phyloP scores from a whole-genome alignment of 2,329 filamentous ascomycete genomes.

The Talaromyces sp. region DNA sequence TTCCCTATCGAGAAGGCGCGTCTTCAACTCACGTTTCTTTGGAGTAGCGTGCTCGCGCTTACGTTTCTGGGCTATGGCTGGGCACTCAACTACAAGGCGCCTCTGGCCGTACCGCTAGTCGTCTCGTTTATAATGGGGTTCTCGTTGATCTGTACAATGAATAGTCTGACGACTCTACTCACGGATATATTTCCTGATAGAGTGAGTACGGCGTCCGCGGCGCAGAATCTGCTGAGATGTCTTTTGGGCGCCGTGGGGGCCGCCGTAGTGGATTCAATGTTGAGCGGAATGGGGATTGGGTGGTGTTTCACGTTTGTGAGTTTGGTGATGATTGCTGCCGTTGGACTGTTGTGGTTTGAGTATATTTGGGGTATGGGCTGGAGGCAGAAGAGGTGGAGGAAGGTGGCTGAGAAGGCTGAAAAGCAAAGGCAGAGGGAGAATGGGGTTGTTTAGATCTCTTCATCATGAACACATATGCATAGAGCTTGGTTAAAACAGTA shows the following conservation, averaged over 20 bases:
- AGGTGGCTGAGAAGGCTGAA: constrained; percentile 5
- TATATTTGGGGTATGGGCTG: constrained; percentile 27
- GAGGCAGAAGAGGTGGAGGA: constrained; percentile 24
- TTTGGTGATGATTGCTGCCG: constrained; percentile 33
- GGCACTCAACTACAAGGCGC: constrained; percentile 33
- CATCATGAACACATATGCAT: not conserved
- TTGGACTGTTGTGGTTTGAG: constrained; percentile 29
- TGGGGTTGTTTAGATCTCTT: not conserved
- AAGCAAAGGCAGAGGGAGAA: constrained; percentile 1
- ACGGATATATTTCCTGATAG: constrained; percentile 38
- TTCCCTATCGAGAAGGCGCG: constrained; percentile 50
- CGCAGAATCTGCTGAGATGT: constrained; percentile 37
- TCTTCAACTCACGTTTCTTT: constrained; percentile 32
- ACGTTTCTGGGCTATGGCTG: constrained; percentile 37
- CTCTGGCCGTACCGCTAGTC: constrained; percentile 33
- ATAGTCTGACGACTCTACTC: constrained; percentile 44
- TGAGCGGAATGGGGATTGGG: constrained; percentile 33
- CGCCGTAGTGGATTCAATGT: constrained; percentile 36
- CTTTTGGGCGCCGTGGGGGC: constrained; percentile 34
- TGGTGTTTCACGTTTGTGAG: constrained; percentile 39
- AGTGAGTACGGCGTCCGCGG: constrained; percentile 34
- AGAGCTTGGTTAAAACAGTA: not conserved
- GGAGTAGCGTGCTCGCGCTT: constrained; percentile 27
- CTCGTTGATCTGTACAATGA: constrained; percentile 33
- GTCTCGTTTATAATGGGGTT: constrained; percentile 35